These are phyloP conservation scores for Pythium grandisporangium DNA, from an alignment of 352 stramenopile genomes.

Conservation along the genomic window DNA sequence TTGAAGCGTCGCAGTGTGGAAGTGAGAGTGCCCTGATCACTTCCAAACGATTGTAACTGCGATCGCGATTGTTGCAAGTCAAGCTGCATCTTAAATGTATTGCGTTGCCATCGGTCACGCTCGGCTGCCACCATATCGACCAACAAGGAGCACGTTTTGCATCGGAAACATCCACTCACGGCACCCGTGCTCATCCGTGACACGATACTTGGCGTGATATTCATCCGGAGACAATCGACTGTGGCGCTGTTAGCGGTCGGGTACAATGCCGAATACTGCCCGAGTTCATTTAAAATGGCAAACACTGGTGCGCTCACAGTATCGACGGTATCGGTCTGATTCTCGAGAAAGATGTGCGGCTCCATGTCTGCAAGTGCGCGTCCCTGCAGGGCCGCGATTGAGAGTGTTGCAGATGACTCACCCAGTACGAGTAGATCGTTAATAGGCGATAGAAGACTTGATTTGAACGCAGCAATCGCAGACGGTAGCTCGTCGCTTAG, in stretches of 20 bases:
- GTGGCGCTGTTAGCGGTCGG: constrained; percentile 23
- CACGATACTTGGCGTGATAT: constrained; percentile 30
- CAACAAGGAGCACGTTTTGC: constrained; percentile 38
- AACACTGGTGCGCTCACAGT: constrained; percentile 30
- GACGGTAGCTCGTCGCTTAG: constrained; percentile 18
- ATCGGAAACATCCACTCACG: constrained; percentile 49
- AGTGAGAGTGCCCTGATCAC: constrained; percentile 9
- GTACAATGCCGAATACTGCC: constrained; percentile 29
- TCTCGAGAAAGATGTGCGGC: constrained; percentile 35
- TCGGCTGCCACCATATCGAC: constrained; percentile 18
- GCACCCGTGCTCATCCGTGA: constrained; percentile 49
- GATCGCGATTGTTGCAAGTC: constrained; percentile 34
- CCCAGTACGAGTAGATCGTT: constrained; percentile 16
- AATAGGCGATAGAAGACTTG: constrained; percentile 23
- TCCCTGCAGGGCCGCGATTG: constrained; percentile 20
- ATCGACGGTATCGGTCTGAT: constrained; percentile 25
- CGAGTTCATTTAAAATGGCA: constrained; percentile 21
- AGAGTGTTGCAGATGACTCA: constrained; percentile 3
- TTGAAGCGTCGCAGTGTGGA: constrained; percentile 21
- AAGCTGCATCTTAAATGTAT: constrained; percentile 42
- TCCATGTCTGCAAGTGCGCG: constrained; percentile 11
- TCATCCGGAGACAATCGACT: constrained; percentile 28
- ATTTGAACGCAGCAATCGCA: constrained; percentile 25
- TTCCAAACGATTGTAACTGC: constrained; percentile 30
- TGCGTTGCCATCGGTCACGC: constrained; percentile 25